A percentile compares a stretch with the other conserved stretches of the same genome.
These are phyloP conservation scores for Tolypocladium paradoxum DNA, from an alignment of 2,329 filamentous ascomycete genomes.

Conservation along the genomic window DNA sequence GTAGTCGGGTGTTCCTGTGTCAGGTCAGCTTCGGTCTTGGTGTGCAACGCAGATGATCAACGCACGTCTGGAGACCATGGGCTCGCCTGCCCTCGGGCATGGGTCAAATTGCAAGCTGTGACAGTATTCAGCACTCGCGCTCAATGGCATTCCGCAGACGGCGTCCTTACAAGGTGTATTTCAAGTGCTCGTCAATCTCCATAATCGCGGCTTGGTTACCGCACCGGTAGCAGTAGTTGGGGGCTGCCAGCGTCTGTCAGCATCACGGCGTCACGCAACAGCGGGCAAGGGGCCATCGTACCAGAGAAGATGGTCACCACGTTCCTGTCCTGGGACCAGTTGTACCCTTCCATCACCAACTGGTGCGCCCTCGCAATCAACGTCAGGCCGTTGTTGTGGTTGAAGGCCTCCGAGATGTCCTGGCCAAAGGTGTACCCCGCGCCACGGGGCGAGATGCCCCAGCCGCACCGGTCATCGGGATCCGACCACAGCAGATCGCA, in stretches of 20 bases:
- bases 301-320: conserved; percentile 98
- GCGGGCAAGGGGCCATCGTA: conserved; percentile 28
- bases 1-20: conserved; percentile 78
- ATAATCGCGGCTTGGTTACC: conserved; percentile 99
- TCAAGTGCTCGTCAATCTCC: conserved; percentile 98
- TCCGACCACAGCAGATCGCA: conserved; percentile 98
- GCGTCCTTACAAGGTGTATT: conserved; percentile 90
- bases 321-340: conserved; percentile 97
- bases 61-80: conserved; percentile 91
- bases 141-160: not conserved
- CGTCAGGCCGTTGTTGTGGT: conserved; percentile 96
- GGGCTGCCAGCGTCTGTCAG: conserved; percentile 36
- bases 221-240: conserved; percentile 97
- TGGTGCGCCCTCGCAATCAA: conserved; percentile 94
- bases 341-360: conserved; percentile 98
- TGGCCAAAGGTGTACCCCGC: conserved; percentile 93
- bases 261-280: conserved; percentile 5
- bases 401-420: conserved; percentile 97
- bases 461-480: conserved; percentile 90
- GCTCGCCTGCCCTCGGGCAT: conserved; percentile 91
- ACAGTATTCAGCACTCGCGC: conserved; percentile 12
- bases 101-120: conserved; percentile 95
- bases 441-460: conserved; percentile 91
- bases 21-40: conserved; percentile 8
- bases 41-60: conserved; percentile 5